These are phyloP conservation scores for Hemerocallis citrina DNA, from an alignment of 106 monocot species.

Conservation along the genomic window DNA sequence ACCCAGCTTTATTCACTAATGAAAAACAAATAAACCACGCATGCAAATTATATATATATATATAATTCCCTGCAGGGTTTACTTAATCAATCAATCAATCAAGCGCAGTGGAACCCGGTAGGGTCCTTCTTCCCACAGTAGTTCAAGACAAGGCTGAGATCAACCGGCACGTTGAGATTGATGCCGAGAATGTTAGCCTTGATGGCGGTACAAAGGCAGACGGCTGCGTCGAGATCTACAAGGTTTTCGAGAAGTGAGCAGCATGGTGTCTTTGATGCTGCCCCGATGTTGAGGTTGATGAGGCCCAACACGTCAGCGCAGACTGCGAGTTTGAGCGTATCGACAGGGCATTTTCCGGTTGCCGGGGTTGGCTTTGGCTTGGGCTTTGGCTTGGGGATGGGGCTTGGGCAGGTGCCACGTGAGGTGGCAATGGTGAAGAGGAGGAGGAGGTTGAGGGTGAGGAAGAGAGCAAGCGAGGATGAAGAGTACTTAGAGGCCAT, in stretches of 20 bases:
- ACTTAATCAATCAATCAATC: too few species aligned
- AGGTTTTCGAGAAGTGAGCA: constrained; percentile 8
- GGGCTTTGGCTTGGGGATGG: not conserved
- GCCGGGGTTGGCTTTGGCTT: not conserved
- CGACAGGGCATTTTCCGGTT: constrained; percentile 7
- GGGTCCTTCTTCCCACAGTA: constrained; percentile 14
- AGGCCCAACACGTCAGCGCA: constrained; percentile 10
- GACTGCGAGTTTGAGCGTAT: constrained; percentile 9
- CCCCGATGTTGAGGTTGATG: constrained; percentile 2
- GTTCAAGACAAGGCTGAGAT: constrained; percentile 9
- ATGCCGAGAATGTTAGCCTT: constrained; percentile 7
- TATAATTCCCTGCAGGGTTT: too few species aligned
- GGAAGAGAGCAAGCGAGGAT: constrained; percentile 1
- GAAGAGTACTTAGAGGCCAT: not conserved
- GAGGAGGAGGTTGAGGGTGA: constrained; percentile 7
- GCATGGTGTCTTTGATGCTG: constrained; percentile 5
- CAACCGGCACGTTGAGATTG: constrained; percentile 12
- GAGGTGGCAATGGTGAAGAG: constrained; percentile 3
- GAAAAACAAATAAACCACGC: too few species aligned
- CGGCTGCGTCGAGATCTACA: constrained; percentile 10
- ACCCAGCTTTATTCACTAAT: too few species aligned
- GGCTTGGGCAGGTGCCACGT: not conserved
- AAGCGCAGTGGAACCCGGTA: constrained; percentile 8
- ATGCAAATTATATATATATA: too few species aligned
- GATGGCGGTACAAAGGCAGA: constrained; percentile 16